Evolutionary conservation across 2,329 filamentous ascomycete genomes (phyloP).

Genomic region (Colletotrichum sp.): DNA sequence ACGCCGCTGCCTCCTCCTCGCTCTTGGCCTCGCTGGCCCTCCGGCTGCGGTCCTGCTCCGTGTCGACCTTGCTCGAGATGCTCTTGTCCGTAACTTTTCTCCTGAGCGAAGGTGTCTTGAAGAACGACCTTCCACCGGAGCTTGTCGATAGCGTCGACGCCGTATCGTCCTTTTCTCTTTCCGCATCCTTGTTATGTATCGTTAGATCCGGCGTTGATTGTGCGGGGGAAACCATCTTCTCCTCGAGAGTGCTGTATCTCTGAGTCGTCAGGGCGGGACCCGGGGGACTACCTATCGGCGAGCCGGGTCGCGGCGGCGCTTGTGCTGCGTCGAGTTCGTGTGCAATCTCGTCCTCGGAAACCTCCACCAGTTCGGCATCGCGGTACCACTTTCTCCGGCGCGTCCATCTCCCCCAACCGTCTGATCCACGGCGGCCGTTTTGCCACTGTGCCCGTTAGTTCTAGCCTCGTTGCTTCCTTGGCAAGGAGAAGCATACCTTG

Average conservation of each 20-base stretch:
- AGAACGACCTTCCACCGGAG: constrained; percentile 44
- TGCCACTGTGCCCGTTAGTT: constrained; percentile 70
- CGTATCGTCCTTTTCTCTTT: constrained; percentile 41
- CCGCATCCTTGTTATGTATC: constrained; percentile 13
- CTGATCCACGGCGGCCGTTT: constrained; percentile 80
- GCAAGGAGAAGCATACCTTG: constrained; percentile 64
- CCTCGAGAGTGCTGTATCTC: constrained; percentile 38
- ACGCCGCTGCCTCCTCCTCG: constrained; percentile 45
- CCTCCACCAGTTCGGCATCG: constrained; percentile 92
- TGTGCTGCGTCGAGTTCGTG: constrained; percentile 18
- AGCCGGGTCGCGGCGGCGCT: not conserved
- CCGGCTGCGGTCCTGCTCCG: constrained; percentile 35
- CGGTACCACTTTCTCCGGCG: constrained; percentile 94
- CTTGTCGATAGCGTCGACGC: constrained; percentile 53
- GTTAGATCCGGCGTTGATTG: constrained; percentile 25
- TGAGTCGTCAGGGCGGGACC: constrained; percentile 24
- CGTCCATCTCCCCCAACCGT: constrained; percentile 95
- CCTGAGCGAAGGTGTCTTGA: constrained; percentile 45
- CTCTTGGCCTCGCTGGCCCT: constrained; percentile 47
- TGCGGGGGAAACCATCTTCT: constrained; percentile 39
- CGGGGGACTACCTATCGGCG: constrained; percentile 7
- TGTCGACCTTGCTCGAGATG: constrained; percentile 28
- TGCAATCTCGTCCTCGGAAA: constrained; percentile 40
- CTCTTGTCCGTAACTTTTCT: constrained; percentile 40
- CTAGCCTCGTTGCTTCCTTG: not conserved